phyloP scores from a whole-genome alignment of 495 filamentous ascomycete species.

The Antarctomyces pellizariae region DNA sequence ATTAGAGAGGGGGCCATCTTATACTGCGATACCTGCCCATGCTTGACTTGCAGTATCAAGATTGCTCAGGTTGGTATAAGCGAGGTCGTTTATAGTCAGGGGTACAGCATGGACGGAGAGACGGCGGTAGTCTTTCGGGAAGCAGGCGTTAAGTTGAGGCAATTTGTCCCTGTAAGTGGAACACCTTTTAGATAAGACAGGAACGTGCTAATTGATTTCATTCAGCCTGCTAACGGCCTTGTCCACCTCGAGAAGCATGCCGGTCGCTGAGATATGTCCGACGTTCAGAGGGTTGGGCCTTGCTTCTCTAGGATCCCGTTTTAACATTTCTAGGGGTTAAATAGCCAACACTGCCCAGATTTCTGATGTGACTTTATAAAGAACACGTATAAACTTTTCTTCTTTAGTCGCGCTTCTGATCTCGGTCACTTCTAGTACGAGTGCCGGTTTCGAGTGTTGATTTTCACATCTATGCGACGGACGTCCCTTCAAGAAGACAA shows the following conservation, averaged over 20 bases:
- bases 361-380: no score
- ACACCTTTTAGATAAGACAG: constrained; percentile 2
- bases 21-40: constrained; percentile 95
- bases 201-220: constrained; percentile 4
- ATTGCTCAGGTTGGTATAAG: constrained; percentile 86
- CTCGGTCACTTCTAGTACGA: no score
- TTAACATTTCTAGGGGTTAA: no score
- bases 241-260: constrained; percentile 27
- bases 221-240: constrained; percentile 26
- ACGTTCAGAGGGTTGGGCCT: no score
- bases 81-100: constrained; percentile 83
- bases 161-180: constrained; percentile 54
- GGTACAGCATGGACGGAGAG: constrained; percentile 80
- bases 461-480: no score
- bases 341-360: no score
- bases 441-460: no score
- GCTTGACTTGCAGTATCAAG: constrained; percentile 95
- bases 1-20: constrained; percentile 50
- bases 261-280: no score
- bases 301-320: no score
- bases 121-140: constrained; percentile 56
- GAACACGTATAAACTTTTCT: no score
- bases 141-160: constrained; percentile 54
- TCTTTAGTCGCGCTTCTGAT: no score
- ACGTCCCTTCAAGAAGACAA: no score